Evolutionary conservation across 148 eudicot genomes (phyloP).

Genomic region (Drosera capensis): DNA sequence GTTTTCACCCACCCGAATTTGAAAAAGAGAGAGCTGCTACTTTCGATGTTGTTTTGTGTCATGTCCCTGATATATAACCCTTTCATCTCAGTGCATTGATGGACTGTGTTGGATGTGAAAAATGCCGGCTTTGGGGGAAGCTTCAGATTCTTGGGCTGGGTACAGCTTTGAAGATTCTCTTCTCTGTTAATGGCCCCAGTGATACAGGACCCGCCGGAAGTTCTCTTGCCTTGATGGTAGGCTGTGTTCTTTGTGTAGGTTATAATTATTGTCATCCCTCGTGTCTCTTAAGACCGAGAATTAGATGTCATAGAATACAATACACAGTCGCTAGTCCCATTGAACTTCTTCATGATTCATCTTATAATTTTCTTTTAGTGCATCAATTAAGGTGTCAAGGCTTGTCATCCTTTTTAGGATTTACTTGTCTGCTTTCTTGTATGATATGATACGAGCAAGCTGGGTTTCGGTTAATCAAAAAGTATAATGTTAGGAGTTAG

Average conservation of each 20-base stretch:
- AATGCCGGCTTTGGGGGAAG: slow-evolving; percentile 97
- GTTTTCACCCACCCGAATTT: background rate
- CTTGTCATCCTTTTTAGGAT: too few species aligned
- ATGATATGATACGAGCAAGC: too few species aligned
- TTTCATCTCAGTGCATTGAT: slow-evolving; percentile 59
- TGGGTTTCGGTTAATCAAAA: too few species aligned
- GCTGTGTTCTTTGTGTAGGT: background rate
- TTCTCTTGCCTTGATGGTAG: background rate
- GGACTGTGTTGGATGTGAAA: slow-evolving; percentile 98
- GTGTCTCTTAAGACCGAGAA: too few species aligned
- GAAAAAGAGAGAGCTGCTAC: background rate
- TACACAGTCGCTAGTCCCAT: too few species aligned
- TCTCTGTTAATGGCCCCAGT: slow-evolving; percentile 45
- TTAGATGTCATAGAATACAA: too few species aligned
- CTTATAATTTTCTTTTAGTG: too few species aligned
- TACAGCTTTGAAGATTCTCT: slow-evolving; percentile 80
- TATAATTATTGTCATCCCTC: too few species aligned
- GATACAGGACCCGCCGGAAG: slow-evolving; percentile 45
- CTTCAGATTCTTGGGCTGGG: slow-evolving; percentile 97
- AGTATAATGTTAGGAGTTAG: too few species aligned
- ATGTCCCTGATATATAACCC: background rate
- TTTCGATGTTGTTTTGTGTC: background rate
- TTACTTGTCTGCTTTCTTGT: too few species aligned
- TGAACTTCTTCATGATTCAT: too few species aligned
- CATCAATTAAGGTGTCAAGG: too few species aligned